phyloP scores from a whole-genome alignment of 768 basidiomycete genomes.

The Mycena galopus region DNA sequence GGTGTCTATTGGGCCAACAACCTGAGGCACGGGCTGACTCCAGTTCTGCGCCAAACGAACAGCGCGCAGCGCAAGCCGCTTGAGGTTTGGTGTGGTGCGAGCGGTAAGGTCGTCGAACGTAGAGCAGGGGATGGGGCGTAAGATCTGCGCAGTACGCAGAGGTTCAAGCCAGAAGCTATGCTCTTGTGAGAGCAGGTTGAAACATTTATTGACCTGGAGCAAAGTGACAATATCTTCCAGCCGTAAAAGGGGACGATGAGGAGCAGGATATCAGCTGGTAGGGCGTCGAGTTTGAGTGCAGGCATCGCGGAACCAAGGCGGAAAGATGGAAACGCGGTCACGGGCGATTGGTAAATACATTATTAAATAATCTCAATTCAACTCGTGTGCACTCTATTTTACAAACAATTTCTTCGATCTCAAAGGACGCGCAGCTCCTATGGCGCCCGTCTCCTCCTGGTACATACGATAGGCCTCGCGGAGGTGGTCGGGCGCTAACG shows the following conservation, averaged over 20 bases:
- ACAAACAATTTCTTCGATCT: constrained; percentile 82
- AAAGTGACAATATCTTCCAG: constrained; percentile 35
- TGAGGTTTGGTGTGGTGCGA: constrained; percentile 39
- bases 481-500: constrained; percentile 89
- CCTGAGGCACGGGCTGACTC: constrained; percentile 35
- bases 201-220: constrained; percentile 39
- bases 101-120: constrained; percentile 42
- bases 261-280: constrained; percentile 44
- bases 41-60: constrained; percentile 48
- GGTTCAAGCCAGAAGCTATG: constrained; percentile 47
- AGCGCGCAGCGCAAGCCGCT: constrained; percentile 42
- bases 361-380: background rate
- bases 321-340: background rate
- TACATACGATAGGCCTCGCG: constrained; percentile 91
- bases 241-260: constrained; percentile 37
- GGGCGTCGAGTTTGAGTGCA: constrained; percentile 13
- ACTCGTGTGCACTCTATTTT: constrained; percentile 49
- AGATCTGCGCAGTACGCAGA: constrained; percentile 38
- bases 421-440: constrained; percentile 82
- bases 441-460: constrained; percentile 83
- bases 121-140: constrained; percentile 47
- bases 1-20: constrained; percentile 37
- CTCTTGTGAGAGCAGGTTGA: constrained; percentile 40
- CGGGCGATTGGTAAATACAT: background rate
- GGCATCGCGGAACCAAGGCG: background rate